Percentiles rank a stretch among this genome's conserved stretches.
Conservation (phyloP, 208 protist genomes). For the Kentomonas sorsogonicus region DNA sequence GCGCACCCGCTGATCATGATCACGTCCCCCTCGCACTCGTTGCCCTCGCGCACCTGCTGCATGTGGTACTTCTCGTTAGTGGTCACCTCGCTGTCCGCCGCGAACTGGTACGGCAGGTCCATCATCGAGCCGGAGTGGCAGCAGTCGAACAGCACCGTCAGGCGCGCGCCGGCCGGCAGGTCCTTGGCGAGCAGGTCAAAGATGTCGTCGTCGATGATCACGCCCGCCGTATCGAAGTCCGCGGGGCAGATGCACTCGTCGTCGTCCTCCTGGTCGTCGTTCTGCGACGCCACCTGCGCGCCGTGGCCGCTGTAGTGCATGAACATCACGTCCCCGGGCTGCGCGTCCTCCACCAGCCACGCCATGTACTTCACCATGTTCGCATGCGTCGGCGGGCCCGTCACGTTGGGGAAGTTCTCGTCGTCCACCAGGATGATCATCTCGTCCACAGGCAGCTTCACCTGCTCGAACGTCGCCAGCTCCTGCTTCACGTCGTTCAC, state of each 20-base stretch:
- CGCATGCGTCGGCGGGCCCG: constrained; percentile 61
- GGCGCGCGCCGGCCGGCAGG: constrained; percentile 70
- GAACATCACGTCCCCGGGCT: constrained; percentile 86
- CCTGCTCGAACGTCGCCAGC: constrained; percentile 69
- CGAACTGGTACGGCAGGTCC: constrained; percentile 86
- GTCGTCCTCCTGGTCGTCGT: constrained; percentile 63
- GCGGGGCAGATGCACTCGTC: constrained; percentile 81
- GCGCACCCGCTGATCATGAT: constrained; percentile 88
- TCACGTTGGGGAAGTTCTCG: constrained; percentile 63
- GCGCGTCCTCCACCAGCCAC: constrained; percentile 71
- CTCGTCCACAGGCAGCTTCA: constrained; percentile 76
- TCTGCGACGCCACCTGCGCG: constrained; percentile 37
- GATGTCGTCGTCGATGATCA: constrained; percentile 89
- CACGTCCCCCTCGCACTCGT: constrained; percentile 78
- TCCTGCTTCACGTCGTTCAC: constrained; percentile 84
- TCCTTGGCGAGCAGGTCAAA: constrained; percentile 66
- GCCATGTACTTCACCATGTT: constrained; percentile 87
- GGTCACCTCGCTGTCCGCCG: constrained; percentile 14
- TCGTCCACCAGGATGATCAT: constrained; percentile 86
- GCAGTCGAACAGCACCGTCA: constrained; percentile 92
- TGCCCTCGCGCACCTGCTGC: constrained; percentile 55
- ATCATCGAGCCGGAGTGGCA: constrained; percentile 90
- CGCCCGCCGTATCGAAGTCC: constrained; percentile 56
- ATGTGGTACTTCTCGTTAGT: constrained; percentile 57
- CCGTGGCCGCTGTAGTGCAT: constrained; percentile 90